Evolutionary conservation across 2,329 filamentous ascomycete species (phyloP).

Genomic region (Hawksworthiomyces lignivorus): DNA sequence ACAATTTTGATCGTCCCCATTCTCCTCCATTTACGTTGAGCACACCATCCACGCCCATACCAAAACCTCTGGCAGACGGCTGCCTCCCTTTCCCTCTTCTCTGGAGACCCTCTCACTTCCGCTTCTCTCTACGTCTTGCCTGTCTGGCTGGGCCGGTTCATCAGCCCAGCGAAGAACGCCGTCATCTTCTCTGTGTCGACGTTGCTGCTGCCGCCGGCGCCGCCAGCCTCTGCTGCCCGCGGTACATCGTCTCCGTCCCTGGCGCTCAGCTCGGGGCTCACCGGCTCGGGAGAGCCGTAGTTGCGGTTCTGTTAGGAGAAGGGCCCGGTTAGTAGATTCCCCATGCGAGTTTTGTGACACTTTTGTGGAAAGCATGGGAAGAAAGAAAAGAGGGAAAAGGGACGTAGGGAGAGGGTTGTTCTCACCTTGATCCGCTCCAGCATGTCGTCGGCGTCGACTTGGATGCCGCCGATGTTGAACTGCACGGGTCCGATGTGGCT

Average conservation of each 20-base stretch:
- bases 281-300: slow-evolving; percentile 39
- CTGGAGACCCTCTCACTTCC: neutral
- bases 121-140: slow-evolving; percentile 7
- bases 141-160: slow-evolving; percentile 36
- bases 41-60: too few species aligned
- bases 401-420: neutral
- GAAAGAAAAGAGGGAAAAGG: neutral
- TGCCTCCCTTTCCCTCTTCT: neutral
- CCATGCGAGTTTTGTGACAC: too few species aligned
- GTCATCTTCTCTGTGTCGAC: slow-evolving; percentile 51
- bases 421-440: slow-evolving; percentile 73
- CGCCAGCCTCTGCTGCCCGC: slow-evolving; percentile 6
- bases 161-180: slow-evolving; percentile 52
- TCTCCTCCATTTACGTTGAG: too few species aligned
- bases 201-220: slow-evolving; percentile 10
- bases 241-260: slow-evolving; percentile 18
- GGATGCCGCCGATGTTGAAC: slow-evolving; percentile 97
- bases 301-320: slow-evolving; percentile 53
- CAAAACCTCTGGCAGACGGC: too few species aligned
- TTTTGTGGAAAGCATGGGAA: too few species aligned
- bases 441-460: slow-evolving; percentile 92
- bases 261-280: slow-evolving; percentile 27
- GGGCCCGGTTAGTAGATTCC: slow-evolving; percentile 1
- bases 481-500: slow-evolving; percentile 91
- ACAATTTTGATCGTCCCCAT: too few species aligned